Conservation (phyloP, 2,329 filamentous ascomycete species). For the Botrytis medusae region DNA sequence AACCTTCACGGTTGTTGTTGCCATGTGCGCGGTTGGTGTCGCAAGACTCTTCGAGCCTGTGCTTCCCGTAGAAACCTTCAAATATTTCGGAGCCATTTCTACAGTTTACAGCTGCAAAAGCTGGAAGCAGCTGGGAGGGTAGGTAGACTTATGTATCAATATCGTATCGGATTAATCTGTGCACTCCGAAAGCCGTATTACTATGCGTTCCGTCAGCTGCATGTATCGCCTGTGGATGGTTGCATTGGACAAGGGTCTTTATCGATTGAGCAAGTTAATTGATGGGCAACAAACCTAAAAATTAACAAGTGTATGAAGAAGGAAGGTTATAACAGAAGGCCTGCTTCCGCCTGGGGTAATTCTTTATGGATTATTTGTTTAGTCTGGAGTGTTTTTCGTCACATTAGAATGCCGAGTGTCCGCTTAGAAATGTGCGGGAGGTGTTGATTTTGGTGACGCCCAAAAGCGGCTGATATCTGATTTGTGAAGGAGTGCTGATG, state of each 20-base stretch:
- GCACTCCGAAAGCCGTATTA: constrained; percentile 1
- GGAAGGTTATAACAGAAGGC: constrained; percentile 18
- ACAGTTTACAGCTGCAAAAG: background rate
- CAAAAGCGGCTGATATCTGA: constrained; percentile 4
- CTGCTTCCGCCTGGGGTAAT: constrained; percentile 17
- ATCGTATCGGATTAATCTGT: constrained; percentile 16
- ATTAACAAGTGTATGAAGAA: constrained; percentile 6
- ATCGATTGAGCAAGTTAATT: constrained; percentile 17
- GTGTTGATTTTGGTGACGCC: background rate
- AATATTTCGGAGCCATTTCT: constrained; percentile 37
- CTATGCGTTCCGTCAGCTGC: constrained; percentile 21
- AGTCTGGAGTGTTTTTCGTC: background rate
- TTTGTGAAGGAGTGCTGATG: constrained; percentile 4
- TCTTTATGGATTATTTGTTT: constrained; percentile 1
- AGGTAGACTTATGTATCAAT: constrained; percentile 10
- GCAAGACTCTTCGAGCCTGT: constrained; percentile 25
- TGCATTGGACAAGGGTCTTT: constrained; percentile 19
- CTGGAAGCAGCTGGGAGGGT: background rate
- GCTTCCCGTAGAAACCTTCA: constrained; percentile 34
- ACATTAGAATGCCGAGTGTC: background rate
- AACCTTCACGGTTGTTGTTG: constrained; percentile 86
- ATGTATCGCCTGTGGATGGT: constrained; percentile 3
- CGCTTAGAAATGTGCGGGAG: constrained; percentile 6
- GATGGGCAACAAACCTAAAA: constrained; percentile 3
- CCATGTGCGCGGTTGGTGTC: constrained; percentile 59